Percentiles rank a stretch among this genome's conserved stretches.
These are phyloP conservation scores for Aspergillus sparsus DNA, from an alignment of 495 filamentous ascomycete genomes.

Conservation along the genomic window DNA sequence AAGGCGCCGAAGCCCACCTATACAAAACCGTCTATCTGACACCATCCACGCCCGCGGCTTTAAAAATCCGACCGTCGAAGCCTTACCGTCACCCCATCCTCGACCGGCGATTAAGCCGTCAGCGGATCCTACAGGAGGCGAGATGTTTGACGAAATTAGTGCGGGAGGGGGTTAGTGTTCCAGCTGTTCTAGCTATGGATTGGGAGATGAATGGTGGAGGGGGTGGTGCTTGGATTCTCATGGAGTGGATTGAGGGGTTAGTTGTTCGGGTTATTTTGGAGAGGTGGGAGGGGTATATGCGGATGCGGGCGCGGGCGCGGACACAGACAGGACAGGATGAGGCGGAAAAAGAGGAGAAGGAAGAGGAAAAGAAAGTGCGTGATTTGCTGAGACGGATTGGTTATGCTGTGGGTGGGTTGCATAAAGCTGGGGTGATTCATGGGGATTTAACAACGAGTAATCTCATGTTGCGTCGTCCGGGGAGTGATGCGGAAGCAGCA, in stretches of 20 bases:
- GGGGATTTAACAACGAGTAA: slow-evolving; percentile 98
- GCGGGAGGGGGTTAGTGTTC: slow-evolving; percentile 75
- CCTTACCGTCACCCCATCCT: slow-evolving; percentile 90
- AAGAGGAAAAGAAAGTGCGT: slow-evolving; percentile 44
- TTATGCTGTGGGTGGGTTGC: slow-evolving; percentile 71
- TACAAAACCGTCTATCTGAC: slow-evolving; percentile 83
- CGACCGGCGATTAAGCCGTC: slow-evolving; percentile 81
- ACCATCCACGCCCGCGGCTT: slow-evolving; percentile 67
- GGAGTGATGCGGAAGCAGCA: background rate
- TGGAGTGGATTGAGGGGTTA: slow-evolving; percentile 86
- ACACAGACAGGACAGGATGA: slow-evolving; percentile 6
- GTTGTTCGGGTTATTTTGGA: slow-evolving; percentile 69
- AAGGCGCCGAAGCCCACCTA: slow-evolving; percentile 94
- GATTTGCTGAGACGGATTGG: slow-evolving; percentile 74
- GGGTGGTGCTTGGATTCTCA: slow-evolving; percentile 76
- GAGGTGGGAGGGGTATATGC: slow-evolving; percentile 56
- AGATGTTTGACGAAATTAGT: slow-evolving; percentile 74
- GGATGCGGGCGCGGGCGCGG: slow-evolving; percentile 2
- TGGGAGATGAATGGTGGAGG: slow-evolving; percentile 47
- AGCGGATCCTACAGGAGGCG: slow-evolving; percentile 84
- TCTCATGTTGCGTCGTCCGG: slow-evolving; percentile 68
- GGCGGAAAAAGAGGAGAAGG: background rate
- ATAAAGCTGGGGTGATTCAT: slow-evolving; percentile 82
- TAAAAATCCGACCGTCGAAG: slow-evolving; percentile 93
- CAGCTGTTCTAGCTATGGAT: slow-evolving; percentile 74